Conservation (phyloP, 2,329 filamentous ascomycete genomes). For the Thelonectria blattea region DNA sequence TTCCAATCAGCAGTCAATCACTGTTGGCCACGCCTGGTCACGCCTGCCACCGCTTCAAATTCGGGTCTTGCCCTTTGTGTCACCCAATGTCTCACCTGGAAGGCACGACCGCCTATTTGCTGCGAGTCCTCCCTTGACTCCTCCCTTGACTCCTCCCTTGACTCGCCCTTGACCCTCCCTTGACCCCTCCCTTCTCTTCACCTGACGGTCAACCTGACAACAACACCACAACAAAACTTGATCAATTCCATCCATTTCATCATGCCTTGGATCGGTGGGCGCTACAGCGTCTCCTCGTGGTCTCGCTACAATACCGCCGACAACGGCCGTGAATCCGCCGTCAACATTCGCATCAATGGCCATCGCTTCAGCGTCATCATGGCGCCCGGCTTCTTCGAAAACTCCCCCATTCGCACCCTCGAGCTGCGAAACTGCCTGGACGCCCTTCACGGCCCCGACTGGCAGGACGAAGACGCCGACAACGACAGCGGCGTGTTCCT, state of each 20-base stretch:
- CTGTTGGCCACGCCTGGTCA: neutral
- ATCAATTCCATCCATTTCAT: neutral
- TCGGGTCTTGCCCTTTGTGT: neutral
- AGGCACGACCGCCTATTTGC: neutral
- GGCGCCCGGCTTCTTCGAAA: neutral
- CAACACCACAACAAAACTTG: neutral
- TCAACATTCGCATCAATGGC: constrained; percentile 9
- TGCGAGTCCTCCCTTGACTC: too few species aligned
- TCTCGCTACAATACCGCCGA: neutral
- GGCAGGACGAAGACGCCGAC: neutral
- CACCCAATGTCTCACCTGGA: neutral
- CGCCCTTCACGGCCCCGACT: neutral
- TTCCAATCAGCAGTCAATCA: neutral
- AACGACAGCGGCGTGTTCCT: neutral
- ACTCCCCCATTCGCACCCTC: neutral
- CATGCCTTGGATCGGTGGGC: neutral
- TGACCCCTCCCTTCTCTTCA: neutral
- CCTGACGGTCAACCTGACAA: too few species aligned
- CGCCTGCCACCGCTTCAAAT: neutral
- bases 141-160: neutral
- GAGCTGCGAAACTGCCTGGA: neutral
- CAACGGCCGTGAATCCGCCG: neutral
- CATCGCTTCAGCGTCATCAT: neutral
- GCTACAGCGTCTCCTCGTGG: neutral
- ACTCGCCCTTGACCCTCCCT: neutral